Conservation (phyloP, 495 filamentous ascomycete genomes). For the Corynascus novoguineensis region DNA sequence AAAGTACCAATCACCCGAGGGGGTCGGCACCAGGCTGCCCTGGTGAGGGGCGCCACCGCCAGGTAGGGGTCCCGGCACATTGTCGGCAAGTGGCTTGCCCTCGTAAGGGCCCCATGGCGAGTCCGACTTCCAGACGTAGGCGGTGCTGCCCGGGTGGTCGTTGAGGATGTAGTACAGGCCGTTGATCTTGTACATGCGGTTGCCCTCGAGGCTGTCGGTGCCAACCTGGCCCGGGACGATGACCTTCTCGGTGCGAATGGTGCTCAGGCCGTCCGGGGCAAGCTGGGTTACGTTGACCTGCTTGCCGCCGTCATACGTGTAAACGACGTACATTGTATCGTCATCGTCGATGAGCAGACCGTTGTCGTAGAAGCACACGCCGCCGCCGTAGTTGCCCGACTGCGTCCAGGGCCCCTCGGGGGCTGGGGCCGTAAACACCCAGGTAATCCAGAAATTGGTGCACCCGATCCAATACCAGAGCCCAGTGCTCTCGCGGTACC, state of each 20-base stretch:
- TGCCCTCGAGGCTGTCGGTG: conserved; percentile 4
- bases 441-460: conserved; percentile 5
- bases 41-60: conserved; percentile 3
- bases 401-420: conserved; percentile 6
- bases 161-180: conserved; percentile 2
- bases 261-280: conserved; percentile 5
- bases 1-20: conserved; percentile 1
- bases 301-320: neutral
- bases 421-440: conserved; percentile 1
- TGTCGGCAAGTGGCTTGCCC: conserved; percentile 1
- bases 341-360: conserved; percentile 8
- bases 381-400: neutral
- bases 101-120: conserved; percentile 2
- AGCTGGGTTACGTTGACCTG: conserved; percentile 7
- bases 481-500: conserved; percentile 1
- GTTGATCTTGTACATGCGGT: conserved; percentile 11
- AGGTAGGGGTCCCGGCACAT: neutral
- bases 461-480: conserved; percentile 4
- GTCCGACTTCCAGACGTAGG: conserved; percentile 4
- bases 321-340: conserved; percentile 8
- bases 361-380: conserved; percentile 5
- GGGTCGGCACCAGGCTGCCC: conserved; percentile 1
- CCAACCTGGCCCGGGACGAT: neutral
- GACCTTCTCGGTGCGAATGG: neutral
- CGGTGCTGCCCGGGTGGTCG: conserved; percentile 5